Percentiles rank a stretch among this genome's conserved stretches.
Conservation (phyloP, 164 flowering plant species). For the Macadamia integrifolia region DNA sequence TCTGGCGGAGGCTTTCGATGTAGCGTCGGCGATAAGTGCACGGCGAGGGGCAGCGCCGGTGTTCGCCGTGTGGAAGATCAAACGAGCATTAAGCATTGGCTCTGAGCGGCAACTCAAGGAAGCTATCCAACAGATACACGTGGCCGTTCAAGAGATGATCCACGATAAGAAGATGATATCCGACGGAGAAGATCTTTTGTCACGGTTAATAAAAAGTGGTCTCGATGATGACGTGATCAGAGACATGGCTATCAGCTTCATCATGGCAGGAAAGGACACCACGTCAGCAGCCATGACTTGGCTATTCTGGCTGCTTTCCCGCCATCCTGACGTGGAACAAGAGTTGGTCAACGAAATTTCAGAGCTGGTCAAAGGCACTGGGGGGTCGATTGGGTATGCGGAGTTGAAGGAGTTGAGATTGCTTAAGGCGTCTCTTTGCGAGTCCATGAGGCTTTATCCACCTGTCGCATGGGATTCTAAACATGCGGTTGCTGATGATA, state of each 20-base stretch:
- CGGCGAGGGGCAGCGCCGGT: slow-evolving; percentile 50
- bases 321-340: slow-evolving; percentile 20
- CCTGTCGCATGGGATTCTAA: slow-evolving; percentile 74
- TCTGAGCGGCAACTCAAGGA: slow-evolving; percentile 49
- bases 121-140: slow-evolving; percentile 36
- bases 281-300: slow-evolving; percentile 89
- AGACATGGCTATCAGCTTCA: slow-evolving; percentile 78
- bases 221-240: slow-evolving; percentile 45
- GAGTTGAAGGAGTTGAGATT: slow-evolving; percentile 48
- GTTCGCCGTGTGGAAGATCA: slow-evolving; percentile 55
- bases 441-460: slow-evolving; percentile 80
- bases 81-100: slow-evolving; percentile 46
- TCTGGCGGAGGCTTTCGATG: slow-evolving; percentile 51
- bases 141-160: slow-evolving; percentile 41
- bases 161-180: slow-evolving; percentile 17
- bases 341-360: slow-evolving; percentile 28
- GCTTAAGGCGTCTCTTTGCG: slow-evolving; percentile 65
- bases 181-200: slow-evolving; percentile 36
- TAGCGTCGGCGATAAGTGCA: slow-evolving; percentile 57
- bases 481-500: slow-evolving; percentile 40
- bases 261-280: slow-evolving; percentile 88
- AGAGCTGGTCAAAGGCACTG: not conserved
- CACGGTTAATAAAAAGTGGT: slow-evolving; percentile 44
- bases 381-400: slow-evolving; percentile 22
- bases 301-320: slow-evolving; percentile 44